Base-by-base conservation (phyloP, 2,329 filamentous ascomycete species). In the Biscogniauxia sp. region DNA sequence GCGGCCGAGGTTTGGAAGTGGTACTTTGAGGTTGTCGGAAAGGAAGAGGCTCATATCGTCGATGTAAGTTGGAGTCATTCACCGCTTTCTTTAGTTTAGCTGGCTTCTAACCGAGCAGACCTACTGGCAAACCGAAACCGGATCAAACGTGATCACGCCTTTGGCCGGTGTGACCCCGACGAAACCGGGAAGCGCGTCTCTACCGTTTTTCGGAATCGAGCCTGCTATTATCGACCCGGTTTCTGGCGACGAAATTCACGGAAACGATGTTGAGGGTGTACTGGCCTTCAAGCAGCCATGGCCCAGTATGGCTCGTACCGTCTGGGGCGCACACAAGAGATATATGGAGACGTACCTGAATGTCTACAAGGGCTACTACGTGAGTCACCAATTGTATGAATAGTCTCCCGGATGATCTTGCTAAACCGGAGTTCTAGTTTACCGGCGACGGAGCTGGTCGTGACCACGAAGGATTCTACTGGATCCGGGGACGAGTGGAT, bases 101-200 rank as follows among this genome's bases (percentile, higher is more conserved):
- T 13, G 13, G 2, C 15, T 26, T 69, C 70, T 67, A 58, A 63
- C 63, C 0, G 53, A 67, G 56, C 74, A 97, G 92, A 99, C 95
- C 57, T 99, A 99, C 85, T 99, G 95, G 95, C 95, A 99, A 86
- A 99, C 95, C 57, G 95, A 99, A 82, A 99, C 95, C 1, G 95
- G 95, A 59, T 98, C 92, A 65, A 88, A 99, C 78, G 93, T 97
- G 71, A 98, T 99, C 75, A 92, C 93, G 5, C 95, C 95, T 19
- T 83, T 99, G 61, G 93, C 90, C 55, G 95, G 95, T 73, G 85
- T 98, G 41, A 98, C 94, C 0, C 93, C 95, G 23, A 98, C 95
- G 23, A 99, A 99, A 82, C 95, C 95, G 20, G 95, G 95, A 58
- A 96, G 91, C 74, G 95, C 95, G 8, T 97, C 95, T 11, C 84